Conservation (phyloP, 2,329 filamentous ascomycete genomes). For the Immersiporthe knoxdaviesiana region DNA sequence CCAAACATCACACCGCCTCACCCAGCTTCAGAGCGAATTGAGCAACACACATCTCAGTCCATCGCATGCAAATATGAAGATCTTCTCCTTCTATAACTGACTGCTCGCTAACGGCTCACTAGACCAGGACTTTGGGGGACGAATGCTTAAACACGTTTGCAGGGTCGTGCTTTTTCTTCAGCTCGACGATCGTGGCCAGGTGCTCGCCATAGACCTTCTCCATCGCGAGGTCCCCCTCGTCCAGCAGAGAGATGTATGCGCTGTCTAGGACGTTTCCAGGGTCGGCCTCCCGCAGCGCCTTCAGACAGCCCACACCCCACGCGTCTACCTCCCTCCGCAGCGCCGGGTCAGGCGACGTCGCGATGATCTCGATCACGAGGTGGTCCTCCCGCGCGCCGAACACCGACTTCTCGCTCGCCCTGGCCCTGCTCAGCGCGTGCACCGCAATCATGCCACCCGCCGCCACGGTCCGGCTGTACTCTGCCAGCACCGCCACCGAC, state of each 20-base stretch:
- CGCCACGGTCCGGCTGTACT: neutral
- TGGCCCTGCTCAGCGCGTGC: neutral
- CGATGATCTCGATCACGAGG: neutral
- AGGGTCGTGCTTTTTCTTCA: conserved; percentile 42
- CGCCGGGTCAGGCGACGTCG: conserved; percentile 1
- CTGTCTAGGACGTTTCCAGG: conserved; percentile 35
- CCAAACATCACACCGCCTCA: neutral
- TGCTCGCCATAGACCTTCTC: conserved; percentile 38
- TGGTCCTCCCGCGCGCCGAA: conserved; percentile 1
- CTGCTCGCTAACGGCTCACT: neutral
- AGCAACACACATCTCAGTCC: too few species aligned
- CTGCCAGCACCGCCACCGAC: neutral
- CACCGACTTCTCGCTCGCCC: neutral
- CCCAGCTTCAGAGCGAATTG: neutral
- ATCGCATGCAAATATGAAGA: neutral
- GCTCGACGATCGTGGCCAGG: conserved; percentile 23
- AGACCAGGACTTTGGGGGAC: neutral
- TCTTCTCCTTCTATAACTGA: neutral
- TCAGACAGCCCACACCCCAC: conserved; percentile 30
- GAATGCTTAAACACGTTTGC: conserved; percentile 40
- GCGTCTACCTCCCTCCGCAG: conserved; percentile 1
- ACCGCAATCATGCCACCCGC: neutral
- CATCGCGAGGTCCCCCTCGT: conserved; percentile 33
- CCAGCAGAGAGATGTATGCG: conserved; percentile 39
- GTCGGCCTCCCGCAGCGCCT: conserved; percentile 31